Conservation (phyloP, 352 stramenopile species). For the Phytophthora capsici region DNA sequence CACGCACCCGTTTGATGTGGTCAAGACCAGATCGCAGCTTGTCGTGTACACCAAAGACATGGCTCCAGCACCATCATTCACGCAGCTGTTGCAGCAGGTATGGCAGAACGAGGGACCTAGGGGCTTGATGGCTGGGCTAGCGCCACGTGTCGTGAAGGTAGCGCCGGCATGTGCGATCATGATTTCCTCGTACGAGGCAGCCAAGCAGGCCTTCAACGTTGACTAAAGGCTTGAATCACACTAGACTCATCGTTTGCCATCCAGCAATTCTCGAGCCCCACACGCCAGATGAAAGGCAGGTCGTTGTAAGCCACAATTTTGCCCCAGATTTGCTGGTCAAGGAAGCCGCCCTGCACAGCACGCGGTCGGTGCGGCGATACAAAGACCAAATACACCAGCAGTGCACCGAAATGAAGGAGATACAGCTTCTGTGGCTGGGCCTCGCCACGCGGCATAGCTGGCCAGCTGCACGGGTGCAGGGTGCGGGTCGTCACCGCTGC, state of each 20-base stretch:
- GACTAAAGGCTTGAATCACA: constrained; percentile 21
- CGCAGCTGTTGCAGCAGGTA: constrained; percentile 58
- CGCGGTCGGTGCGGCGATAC: constrained; percentile 6
- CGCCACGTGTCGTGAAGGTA: constrained; percentile 70
- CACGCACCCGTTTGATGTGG: constrained; percentile 96
- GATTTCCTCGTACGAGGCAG: constrained; percentile 77
- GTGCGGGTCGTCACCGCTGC: background rate
- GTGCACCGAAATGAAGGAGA: constrained; percentile 8
- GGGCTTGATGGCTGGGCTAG: constrained; percentile 57
- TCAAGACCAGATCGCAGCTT: constrained; percentile 93
- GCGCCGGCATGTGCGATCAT: constrained; percentile 83
- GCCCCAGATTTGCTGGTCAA: constrained; percentile 33
- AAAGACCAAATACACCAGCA: background rate
- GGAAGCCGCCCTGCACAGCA: constrained; percentile 9
- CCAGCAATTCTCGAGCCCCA: background rate
- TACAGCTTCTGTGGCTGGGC: constrained; percentile 16
- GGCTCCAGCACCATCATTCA: constrained; percentile 32
- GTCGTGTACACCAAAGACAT: constrained; percentile 51
- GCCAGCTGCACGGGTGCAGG: constrained; percentile 2
- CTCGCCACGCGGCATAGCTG: background rate
- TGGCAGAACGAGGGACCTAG: constrained; percentile 47
- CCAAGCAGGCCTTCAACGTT: constrained; percentile 63
- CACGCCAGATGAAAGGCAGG: background rate
- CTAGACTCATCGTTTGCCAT: constrained; percentile 10
- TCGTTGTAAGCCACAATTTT: constrained; percentile 30